Evolutionary conservation across 106 monocot genomes (phyloP).

Genomic region (Phalaenopsis aphrodite): DNA sequence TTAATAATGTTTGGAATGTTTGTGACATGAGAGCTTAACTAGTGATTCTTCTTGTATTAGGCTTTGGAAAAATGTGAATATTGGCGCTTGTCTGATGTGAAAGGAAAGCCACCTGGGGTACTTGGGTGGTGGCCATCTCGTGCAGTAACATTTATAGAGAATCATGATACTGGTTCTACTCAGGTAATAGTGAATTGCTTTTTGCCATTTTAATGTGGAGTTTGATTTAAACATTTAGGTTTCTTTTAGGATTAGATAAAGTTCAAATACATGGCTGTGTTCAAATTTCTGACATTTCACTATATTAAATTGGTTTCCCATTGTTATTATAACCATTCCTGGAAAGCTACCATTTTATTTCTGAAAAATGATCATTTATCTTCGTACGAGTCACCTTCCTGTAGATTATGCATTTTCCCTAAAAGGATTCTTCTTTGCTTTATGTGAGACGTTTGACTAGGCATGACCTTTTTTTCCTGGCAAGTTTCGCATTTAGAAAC

Average conservation of each 20-base stretch:
- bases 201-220: background rate
- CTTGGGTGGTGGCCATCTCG: constrained; percentile 81
- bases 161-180: constrained; percentile 80
- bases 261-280: background rate
- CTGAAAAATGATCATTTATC: too few relatives aligned
- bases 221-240: background rate
- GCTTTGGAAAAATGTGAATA: constrained; percentile 62
- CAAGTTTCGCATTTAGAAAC: too few relatives aligned
- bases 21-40: background rate
- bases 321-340: too few relatives aligned
- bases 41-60: constrained; percentile 16
- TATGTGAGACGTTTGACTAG: too few relatives aligned
- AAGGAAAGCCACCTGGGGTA: constrained; percentile 69
- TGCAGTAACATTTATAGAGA: constrained; percentile 77
- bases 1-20: too few relatives aligned
- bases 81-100: constrained; percentile 58
- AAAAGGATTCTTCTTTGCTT: too few relatives aligned
- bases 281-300: background rate
- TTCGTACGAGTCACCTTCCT: too few relatives aligned
- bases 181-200: constrained; percentile 16
- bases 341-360: too few relatives aligned
- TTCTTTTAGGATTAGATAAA: background rate
- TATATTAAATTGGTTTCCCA: background rate
- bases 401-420: too few relatives aligned
- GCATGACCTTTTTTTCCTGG: too few relatives aligned